phyloP scores from a whole-genome alignment of 441 rosid genomes.

The Biscutella auriculata region DNA sequence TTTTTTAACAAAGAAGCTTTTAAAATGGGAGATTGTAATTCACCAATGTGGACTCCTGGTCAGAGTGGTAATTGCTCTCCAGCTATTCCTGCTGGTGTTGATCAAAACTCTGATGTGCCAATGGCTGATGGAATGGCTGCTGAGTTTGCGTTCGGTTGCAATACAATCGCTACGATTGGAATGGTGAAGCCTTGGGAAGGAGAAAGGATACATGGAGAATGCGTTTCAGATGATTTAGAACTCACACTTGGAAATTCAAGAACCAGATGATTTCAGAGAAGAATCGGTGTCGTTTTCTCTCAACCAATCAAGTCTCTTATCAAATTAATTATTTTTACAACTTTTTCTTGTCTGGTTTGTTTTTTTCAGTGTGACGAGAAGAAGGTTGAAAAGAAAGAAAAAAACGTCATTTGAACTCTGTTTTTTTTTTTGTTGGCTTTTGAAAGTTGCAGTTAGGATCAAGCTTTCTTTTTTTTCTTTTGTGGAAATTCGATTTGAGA shows the following conservation, averaged over 20 bases:
- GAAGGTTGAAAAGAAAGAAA: not conserved
- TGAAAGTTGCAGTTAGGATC: conserved; percentile 14
- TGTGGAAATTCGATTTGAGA: conserved; percentile 4
- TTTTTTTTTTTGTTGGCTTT: conserved; percentile 1
- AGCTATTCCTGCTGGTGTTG: conserved; percentile 37
- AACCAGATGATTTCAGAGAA: conserved; percentile 27
- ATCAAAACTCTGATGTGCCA: conserved; percentile 51
- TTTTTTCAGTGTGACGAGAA: conserved; percentile 9
- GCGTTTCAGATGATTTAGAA: conserved; percentile 63
- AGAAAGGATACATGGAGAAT: conserved; percentile 63
- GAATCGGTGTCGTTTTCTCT: not conserved
- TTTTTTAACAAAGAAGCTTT: conserved; percentile 42
- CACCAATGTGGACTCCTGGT: conserved; percentile 64
- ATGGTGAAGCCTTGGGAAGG: conserved; percentile 74
- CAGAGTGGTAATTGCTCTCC: conserved; percentile 77
- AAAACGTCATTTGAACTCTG: conserved; percentile 7
- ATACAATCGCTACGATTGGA: conserved; percentile 32
- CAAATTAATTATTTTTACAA: not conserved
- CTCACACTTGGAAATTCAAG: conserved; percentile 70
- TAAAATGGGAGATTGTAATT: conserved; percentile 26
- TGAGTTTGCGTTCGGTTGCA: conserved; percentile 65
- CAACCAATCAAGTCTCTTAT: conserved; percentile 2
- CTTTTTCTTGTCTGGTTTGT: not conserved
- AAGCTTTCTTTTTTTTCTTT: not conserved
- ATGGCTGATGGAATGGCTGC: conserved; percentile 34